Conservation (phyloP, 305 asterid species). For the Salvia sclarea region DNA sequence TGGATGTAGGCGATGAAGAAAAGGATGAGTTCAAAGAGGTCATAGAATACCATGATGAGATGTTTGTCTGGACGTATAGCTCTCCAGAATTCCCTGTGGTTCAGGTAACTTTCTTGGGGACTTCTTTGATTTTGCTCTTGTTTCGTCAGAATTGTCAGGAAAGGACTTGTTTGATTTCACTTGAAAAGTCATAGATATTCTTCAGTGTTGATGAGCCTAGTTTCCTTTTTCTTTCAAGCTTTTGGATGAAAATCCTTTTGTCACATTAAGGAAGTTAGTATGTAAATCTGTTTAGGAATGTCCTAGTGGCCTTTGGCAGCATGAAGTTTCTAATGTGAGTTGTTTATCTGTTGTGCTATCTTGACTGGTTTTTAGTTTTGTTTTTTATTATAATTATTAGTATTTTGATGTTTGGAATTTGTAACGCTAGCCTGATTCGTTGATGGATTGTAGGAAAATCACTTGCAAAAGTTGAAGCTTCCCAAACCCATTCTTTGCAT, state of each 20-base stretch:
- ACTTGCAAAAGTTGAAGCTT: slow-evolving; percentile 72
- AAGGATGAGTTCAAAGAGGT: slow-evolving; percentile 29
- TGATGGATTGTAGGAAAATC: slow-evolving; percentile 57
- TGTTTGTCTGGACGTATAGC: slow-evolving; percentile 60
- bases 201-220: not conserved
- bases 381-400: not conserved
- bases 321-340: slow-evolving; percentile 1
- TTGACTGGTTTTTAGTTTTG: not conserved
- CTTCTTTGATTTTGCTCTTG: slow-evolving; percentile 12
- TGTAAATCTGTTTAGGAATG: not conserved
- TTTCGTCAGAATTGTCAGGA: not conserved
- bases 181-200: not conserved
- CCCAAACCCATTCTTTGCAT: slow-evolving; percentile 72
- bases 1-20: slow-evolving; percentile 34
- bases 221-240: not conserved
- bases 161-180: not conserved
- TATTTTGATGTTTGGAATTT: not conserved
- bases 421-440: slow-evolving; percentile 7
- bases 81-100: slow-evolving; percentile 71
- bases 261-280: not conserved
- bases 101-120: slow-evolving; percentile 46
- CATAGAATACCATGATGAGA: slow-evolving; percentile 41
- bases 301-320: not conserved
- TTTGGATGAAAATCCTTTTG: not conserved
- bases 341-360: not conserved